These are phyloP conservation scores for Sporothrix curviconia DNA, from an alignment of 2,329 filamentous ascomycete species.

Conservation along the genomic window DNA sequence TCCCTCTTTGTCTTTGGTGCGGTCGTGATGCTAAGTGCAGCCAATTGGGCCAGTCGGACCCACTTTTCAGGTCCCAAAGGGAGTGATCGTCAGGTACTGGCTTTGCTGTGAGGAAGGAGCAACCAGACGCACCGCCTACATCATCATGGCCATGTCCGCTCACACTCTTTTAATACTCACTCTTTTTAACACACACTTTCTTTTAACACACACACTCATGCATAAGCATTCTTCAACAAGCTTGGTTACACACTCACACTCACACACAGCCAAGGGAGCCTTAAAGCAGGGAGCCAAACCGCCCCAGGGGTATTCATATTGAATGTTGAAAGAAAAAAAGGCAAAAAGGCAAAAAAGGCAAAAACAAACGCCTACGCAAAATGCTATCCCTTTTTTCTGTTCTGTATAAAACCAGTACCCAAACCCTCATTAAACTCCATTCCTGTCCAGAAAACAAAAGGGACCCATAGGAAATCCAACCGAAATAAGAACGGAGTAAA, in stretches of 20 bases:
- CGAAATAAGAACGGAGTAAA: no score
- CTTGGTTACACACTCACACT: background rate
- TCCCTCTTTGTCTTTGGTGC: background rate
- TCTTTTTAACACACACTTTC: no score
- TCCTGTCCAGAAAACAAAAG: slow-evolving; percentile 8
- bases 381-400: slow-evolving; percentile 1
- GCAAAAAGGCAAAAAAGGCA: background rate
- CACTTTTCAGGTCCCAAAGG: slow-evolving; percentile 8
- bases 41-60: background rate
- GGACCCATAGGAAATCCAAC: no score
- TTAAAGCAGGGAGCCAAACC: background rate
- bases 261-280: background rate
- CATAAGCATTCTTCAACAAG: no score
- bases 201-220: no score
- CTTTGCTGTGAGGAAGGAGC: no score
- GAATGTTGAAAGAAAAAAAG: background rate
- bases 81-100: slow-evolving; percentile 8
- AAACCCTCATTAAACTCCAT: slow-evolving; percentile 24
- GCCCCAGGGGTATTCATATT: slow-evolving; percentile 4
- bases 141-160: background rate
- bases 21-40: no score
- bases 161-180: background rate
- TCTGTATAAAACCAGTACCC: background rate
- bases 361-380: background rate
- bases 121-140: background rate